Conservation (phyloP, 192 early-diverging fungal species). For the Linnemannia elongata region DNA sequence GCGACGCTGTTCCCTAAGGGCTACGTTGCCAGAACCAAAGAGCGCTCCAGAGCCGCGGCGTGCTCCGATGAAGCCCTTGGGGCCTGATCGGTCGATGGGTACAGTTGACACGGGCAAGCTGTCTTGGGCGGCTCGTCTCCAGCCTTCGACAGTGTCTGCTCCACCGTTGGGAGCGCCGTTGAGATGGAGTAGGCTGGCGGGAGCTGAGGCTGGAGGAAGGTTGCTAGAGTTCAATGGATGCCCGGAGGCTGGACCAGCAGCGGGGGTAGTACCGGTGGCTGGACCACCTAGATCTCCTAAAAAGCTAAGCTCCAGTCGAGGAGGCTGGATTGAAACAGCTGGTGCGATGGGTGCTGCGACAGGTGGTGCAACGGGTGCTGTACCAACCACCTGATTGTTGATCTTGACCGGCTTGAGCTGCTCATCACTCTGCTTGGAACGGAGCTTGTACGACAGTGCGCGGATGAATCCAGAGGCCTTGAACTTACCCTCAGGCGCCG, state of each 20-base stretch:
- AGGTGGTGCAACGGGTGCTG: constrained; percentile 7
- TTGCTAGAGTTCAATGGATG: not conserved
- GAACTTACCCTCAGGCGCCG: constrained; percentile 34
- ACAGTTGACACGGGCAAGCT: constrained; percentile 18
- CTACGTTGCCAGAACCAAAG: constrained; percentile 37
- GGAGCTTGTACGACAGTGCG: constrained; percentile 46
- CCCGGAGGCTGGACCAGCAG: not conserved
- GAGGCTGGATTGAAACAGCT: constrained; percentile 46
- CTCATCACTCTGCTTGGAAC: constrained; percentile 54
- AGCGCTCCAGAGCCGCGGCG: constrained; percentile 39
- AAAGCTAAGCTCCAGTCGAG: constrained; percentile 53
- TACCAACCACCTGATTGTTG: constrained; percentile 40
- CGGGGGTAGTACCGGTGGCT: not conserved
- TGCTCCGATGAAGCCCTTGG: constrained; percentile 29
- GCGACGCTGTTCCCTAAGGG: constrained; percentile 49
- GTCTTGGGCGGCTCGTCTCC: constrained; percentile 34
- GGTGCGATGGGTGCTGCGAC: constrained; percentile 15
- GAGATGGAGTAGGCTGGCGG: constrained; percentile 10
- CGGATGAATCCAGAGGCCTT: constrained; percentile 54
- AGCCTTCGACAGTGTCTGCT: constrained; percentile 22
- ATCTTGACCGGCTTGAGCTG: constrained; percentile 45
- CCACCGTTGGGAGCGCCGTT: constrained; percentile 12
- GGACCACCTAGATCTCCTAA: constrained; percentile 21
- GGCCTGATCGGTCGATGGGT: not conserved
- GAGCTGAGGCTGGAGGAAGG: constrained; percentile 32